These are phyloP conservation scores for Schizosaccharomyces cryophilus DNA, from an alignment of 805 yeast species.

Conservation along the genomic window DNA sequence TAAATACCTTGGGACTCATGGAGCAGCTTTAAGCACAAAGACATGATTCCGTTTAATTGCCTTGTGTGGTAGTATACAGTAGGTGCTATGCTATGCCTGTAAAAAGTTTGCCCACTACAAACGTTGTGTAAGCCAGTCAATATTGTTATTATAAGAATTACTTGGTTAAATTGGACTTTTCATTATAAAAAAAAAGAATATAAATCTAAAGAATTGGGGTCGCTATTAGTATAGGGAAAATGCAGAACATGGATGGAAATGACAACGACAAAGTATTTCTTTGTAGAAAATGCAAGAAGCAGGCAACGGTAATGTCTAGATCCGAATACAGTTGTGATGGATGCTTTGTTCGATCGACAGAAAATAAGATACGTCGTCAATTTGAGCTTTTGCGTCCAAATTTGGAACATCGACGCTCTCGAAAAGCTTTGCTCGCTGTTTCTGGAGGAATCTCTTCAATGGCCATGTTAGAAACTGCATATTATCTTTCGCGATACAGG, in stretches of 20 bases:
- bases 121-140: not conserved
- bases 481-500: not conserved
- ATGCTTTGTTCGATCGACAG: not conserved
- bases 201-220: no score
- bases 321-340: not conserved
- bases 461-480: not conserved
- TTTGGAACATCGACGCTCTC: not conserved
- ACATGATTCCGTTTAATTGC: not conserved
- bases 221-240: not conserved
- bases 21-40: not conserved
- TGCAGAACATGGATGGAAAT: not conserved
- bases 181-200: no score
- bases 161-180: no score
- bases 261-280: not conserved
- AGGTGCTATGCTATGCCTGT: not conserved
- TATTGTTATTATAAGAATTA: not conserved
- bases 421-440: not conserved
- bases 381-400: not conserved
- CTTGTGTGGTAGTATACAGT: not conserved
- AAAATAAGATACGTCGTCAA: conserved; percentile 1
- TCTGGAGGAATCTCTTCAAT: not conserved
- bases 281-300: not conserved
- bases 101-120: not conserved
- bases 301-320: not conserved
- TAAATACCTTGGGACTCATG: not conserved